phyloP scores from a whole-genome alignment of 2,329 filamentous ascomycete species.

The Ophiocordyceps camponoti-leonardi region DNA sequence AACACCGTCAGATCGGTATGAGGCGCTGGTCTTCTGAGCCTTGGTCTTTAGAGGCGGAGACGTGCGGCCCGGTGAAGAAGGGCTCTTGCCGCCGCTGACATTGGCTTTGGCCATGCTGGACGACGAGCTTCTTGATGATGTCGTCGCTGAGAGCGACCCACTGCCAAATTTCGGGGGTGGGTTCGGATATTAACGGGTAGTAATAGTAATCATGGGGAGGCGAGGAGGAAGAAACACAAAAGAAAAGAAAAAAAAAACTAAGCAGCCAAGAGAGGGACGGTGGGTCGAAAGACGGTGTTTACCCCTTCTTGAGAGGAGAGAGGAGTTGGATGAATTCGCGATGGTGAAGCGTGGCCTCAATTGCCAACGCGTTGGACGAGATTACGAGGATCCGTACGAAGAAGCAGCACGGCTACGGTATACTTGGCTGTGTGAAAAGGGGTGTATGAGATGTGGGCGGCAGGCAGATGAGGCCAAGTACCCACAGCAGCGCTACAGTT shows the following conservation, averaged over 20 bases:
- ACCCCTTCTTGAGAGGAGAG: background rate
- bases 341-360: background rate
- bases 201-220: background rate
- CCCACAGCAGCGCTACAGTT: background rate
- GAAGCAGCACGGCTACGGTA: background rate
- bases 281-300: background rate
- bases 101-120: slow-evolving; percentile 16
- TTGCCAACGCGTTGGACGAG: background rate
- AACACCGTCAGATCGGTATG: slow-evolving; percentile 65
- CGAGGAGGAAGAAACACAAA: background rate
- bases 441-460: background rate
- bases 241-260: background rate
- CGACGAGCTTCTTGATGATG: background rate
- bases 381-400: background rate
- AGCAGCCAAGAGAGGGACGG: background rate
- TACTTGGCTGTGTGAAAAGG: background rate
- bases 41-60: slow-evolving; percentile 12
- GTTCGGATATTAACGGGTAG: background rate
- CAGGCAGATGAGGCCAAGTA: background rate
- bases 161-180: background rate
- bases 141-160: background rate
- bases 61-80: slow-evolving; percentile 10
- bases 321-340: background rate
- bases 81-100: slow-evolving; percentile 18
- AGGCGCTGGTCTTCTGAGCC: slow-evolving; percentile 22